A percentile compares a stretch with the other conserved stretches of the same genome.
Evolutionary conservation across 345 rosid species (phyloP).

Genomic region (Carallia pectinifolia): DNA sequence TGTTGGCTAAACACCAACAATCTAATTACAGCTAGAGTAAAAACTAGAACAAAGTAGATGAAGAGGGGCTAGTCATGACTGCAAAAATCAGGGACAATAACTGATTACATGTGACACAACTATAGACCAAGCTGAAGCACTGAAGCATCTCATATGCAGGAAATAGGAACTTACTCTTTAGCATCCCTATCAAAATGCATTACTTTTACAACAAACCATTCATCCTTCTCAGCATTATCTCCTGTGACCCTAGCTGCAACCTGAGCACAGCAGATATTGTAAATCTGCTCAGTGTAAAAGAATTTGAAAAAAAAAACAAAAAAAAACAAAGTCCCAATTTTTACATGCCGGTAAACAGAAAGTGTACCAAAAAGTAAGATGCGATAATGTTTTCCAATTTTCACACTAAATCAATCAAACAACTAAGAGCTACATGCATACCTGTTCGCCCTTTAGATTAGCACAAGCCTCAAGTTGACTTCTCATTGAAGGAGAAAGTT

Average conservation of each 20-base stretch:
- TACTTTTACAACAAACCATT: constrained; percentile 94
- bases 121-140: not conserved
- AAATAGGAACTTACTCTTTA: constrained; percentile 67
- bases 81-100: not conserved
- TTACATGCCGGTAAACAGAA: not conserved
- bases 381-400: not conserved
- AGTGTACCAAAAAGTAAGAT: not conserved
- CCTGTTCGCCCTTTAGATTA: constrained; percentile 98
- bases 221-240: constrained; percentile 85
- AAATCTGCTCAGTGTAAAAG: constrained; percentile 10
- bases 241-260: constrained; percentile 92
- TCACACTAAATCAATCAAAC: too few relatives aligned
- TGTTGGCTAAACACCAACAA: too few relatives aligned
- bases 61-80: too few relatives aligned
- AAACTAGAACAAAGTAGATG: too few relatives aligned
- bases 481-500: constrained; percentile 63
- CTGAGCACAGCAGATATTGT: constrained; percentile 36
- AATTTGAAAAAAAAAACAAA: not conserved
- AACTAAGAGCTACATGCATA: constrained; percentile 26
- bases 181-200: constrained; percentile 85
- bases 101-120: not conserved
- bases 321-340: too few relatives aligned
- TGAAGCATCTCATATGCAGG: not conserved
- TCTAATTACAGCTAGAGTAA: too few relatives aligned
- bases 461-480: constrained; percentile 71